These are phyloP conservation scores for Penicillium verhagenii DNA, from an alignment of 495 filamentous ascomycete genomes.

Conservation along the genomic window DNA sequence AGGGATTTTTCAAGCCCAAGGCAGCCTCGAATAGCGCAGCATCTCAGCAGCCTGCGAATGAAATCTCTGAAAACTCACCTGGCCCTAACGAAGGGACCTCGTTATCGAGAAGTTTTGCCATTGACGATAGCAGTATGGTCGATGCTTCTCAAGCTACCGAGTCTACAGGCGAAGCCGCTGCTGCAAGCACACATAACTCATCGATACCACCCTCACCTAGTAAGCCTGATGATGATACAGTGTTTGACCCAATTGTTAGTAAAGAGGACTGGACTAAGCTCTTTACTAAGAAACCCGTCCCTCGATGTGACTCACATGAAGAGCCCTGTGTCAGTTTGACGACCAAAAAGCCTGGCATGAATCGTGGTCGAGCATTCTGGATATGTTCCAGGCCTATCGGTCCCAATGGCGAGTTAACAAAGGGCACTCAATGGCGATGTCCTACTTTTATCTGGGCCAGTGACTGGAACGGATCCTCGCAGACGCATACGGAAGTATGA, in stretches of 20 bases:
- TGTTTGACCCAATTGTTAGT: constrained; percentile 67
- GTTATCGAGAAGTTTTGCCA: not conserved
- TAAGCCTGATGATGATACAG: constrained; percentile 22
- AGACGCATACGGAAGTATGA: constrained; percentile 14
- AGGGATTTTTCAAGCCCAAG: constrained; percentile 75
- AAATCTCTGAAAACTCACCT: not conserved
- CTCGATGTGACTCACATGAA: constrained; percentile 76
- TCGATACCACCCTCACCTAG: not conserved
- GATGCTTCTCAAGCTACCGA: not conserved
- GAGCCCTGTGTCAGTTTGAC: constrained; percentile 79
- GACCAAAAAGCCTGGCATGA: constrained; percentile 85
- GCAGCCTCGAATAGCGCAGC: not conserved
- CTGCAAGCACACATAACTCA: not conserved
- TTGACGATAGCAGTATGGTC: not conserved
- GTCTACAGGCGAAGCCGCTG: not conserved
- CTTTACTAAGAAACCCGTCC: constrained; percentile 70
- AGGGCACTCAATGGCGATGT: constrained; percentile 80
- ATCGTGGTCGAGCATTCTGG: constrained; percentile 83
- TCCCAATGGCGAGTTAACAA: constrained; percentile 78
- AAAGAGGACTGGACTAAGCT: constrained; percentile 88
- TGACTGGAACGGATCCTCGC: constrained; percentile 61
- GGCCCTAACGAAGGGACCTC: not conserved
- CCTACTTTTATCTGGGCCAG: constrained; percentile 88
- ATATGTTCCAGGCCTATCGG: constrained; percentile 80
- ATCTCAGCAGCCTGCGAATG: not conserved